Base-by-base conservation (phyloP, 129 eudicot species). In the Helichrysum umbraculigerum region DNA sequence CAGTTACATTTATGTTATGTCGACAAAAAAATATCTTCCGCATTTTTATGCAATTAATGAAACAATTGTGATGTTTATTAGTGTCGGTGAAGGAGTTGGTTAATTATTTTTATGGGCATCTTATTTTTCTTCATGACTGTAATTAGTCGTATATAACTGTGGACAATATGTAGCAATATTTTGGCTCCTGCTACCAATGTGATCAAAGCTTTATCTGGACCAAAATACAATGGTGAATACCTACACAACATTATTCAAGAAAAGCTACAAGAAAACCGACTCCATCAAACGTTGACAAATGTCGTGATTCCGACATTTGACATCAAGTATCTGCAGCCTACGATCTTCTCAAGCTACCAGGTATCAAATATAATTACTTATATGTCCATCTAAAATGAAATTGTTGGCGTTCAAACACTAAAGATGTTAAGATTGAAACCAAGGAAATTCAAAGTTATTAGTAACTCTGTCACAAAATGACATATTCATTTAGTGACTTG, bases 251-350 rank as follows among this genome's bases (percentile, higher is more conserved):
- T 77, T 20, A 15, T 80, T 16, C 57, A 35, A 52, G 77, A 79
- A 0, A 32, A 42, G 4, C 70, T 83, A 57, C 21, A 37, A 47
- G 63, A 70, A 9, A 74, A 66, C 4, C 75, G 66, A 42, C 76
- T 87, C 21, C 73, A 75, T 47, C 77, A 87, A 5, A 71, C 87
- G 1, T 41, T 87, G 32, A 87, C 92, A 5, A 85, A 84, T 71
- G 81, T 84, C 4, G 88, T 87, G 42, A 87, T 87, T 59, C 88
- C 88, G 4, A 66, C 91, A 42, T 87, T 87, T 59, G 91, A 87
- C 72, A 82, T 87, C 30, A 79, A 82, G 60, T 25, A 7, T 7
- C 34, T 84, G 37, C 88, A 87, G 70, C 91, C 88, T 7, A 70
- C 68, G 3, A 82, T 87, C 39, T 87, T 87, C 82, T 84, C 87